These are phyloP conservation scores for Camelina sativa DNA, from an alignment of 345 rosid species.

Conservation along the genomic window DNA sequence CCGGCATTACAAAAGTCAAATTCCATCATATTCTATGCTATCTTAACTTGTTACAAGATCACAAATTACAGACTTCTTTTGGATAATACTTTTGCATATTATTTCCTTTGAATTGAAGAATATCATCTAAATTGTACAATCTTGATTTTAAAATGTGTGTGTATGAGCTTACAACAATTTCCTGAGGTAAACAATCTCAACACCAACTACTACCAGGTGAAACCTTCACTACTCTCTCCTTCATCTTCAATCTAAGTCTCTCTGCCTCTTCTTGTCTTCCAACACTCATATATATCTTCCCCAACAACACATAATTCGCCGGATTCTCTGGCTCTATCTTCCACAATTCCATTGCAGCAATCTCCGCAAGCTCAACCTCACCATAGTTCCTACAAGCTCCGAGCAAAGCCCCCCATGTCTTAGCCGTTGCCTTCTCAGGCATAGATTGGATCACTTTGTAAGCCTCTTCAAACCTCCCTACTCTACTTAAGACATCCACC, in stretches of 20 bases:
- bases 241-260: slow-evolving; percentile 61
- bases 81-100: not conserved
- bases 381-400: slow-evolving; percentile 66
- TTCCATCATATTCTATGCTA: not conserved
- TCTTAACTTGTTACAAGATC: not conserved
- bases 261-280: slow-evolving; percentile 69
- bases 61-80: not conserved
- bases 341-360: slow-evolving; percentile 56
- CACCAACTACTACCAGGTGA: slow-evolving; percentile 68
- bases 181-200: slow-evolving; percentile 15
- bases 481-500: slow-evolving; percentile 64
- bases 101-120: not conserved
- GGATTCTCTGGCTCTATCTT: slow-evolving; percentile 69
- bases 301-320: slow-evolving; percentile 57
- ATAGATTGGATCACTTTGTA: slow-evolving; percentile 54
- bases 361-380: slow-evolving; percentile 66
- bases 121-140: not conserved
- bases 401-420: slow-evolving; percentile 70
- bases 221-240: slow-evolving; percentile 53
- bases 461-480: slow-evolving; percentile 62
- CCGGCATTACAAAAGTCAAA: not conserved
- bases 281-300: slow-evolving; percentile 54
- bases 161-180: slow-evolving; percentile 8
- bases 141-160: slow-evolving; percentile 1
- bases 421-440: slow-evolving; percentile 60